These are phyloP conservation scores for Jaltomata sinuosa DNA, from an alignment of 257 asterid species.

Conservation along the genomic window DNA sequence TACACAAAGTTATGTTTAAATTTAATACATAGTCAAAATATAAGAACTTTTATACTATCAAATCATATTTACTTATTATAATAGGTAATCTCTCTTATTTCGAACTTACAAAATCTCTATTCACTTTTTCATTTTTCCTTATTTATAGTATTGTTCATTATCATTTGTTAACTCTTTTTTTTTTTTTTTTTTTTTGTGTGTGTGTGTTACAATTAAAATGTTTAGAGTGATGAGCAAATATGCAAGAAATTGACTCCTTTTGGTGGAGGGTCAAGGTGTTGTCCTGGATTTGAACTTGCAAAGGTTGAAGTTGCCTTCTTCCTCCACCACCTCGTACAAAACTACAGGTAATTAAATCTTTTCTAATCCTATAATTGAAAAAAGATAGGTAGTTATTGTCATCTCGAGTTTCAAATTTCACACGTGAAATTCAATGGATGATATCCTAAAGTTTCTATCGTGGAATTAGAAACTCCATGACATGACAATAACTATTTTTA, in stretches of 20 bases:
- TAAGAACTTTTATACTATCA: too few relatives aligned
- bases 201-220: background rate
- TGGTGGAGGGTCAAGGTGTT: slow-evolving; percentile 78
- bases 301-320: slow-evolving; percentile 75
- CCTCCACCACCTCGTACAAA: slow-evolving; percentile 57
- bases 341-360: slow-evolving; percentile 31
- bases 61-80: too few relatives aligned
- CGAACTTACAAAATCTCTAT: too few relatives aligned
- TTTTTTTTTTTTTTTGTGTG: background rate
- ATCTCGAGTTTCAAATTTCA: too few relatives aligned
- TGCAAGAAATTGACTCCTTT: slow-evolving; percentile 73
- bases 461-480: background rate
- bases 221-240: slow-evolving; percentile 46
- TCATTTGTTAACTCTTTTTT: background rate
- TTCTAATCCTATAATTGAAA: too few relatives aligned
- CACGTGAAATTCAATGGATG: too few relatives aligned
- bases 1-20: background rate
- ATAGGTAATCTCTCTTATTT: too few relatives aligned
- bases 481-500: background rate
- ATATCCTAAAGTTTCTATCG: background rate
- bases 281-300: slow-evolving; percentile 79
- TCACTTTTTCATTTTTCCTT: background rate
- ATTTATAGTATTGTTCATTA: background rate
- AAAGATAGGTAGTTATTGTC: too few relatives aligned
- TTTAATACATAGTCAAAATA: too few relatives aligned